Conservation (phyloP, 1,284 basidiomycete genomes). For the Kwoniella shivajii region DNA sequence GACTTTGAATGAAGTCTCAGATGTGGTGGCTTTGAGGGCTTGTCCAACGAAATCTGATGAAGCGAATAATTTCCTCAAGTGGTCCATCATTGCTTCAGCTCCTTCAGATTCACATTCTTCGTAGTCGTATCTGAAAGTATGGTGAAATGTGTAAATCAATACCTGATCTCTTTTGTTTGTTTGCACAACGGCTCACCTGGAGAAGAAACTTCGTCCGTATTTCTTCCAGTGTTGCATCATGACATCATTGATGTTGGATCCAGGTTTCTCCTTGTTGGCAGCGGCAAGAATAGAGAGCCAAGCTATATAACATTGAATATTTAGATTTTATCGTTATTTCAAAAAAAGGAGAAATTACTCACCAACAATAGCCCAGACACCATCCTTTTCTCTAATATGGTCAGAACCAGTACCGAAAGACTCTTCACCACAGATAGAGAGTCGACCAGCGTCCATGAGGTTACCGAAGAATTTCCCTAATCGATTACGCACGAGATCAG, state of each 20-base stretch:
- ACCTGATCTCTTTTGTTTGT: too few relatives aligned
- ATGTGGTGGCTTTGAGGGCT: constrained; percentile 66
- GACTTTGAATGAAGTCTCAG: constrained; percentile 75
- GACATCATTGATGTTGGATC: constrained; percentile 83
- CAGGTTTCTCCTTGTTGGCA: constrained; percentile 79
- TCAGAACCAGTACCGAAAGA: constrained; percentile 99
- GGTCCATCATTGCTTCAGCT: constrained; percentile 80
- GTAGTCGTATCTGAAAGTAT: constrained; percentile 90
- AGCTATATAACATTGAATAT: constrained; percentile 59
- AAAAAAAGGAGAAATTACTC: constrained; percentile 26
- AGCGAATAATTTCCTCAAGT: constrained; percentile 72
- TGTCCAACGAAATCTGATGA: constrained; percentile 68
- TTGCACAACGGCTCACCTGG: too few relatives aligned
- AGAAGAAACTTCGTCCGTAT: constrained; percentile 98
- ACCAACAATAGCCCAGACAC: constrained; percentile 95
- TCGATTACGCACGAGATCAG: neutral
- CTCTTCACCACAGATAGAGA: constrained; percentile 98
- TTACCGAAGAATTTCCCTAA: constrained; percentile 99
- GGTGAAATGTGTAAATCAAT: too few relatives aligned
- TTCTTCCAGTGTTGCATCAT: constrained; percentile 82
- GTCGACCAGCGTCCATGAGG: constrained; percentile 95
- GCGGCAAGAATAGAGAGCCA: constrained; percentile 97
- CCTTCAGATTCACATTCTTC: constrained; percentile 93
- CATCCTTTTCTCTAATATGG: constrained; percentile 99
- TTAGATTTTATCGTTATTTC: constrained; percentile 1